A percentile compares a stretch with the other conserved stretches of the same genome.
These are phyloP conservation scores for Ceratocystis cacaofunesta DNA, from an alignment of 2,329 filamentous ascomycete genomes.

Conservation along the genomic window DNA sequence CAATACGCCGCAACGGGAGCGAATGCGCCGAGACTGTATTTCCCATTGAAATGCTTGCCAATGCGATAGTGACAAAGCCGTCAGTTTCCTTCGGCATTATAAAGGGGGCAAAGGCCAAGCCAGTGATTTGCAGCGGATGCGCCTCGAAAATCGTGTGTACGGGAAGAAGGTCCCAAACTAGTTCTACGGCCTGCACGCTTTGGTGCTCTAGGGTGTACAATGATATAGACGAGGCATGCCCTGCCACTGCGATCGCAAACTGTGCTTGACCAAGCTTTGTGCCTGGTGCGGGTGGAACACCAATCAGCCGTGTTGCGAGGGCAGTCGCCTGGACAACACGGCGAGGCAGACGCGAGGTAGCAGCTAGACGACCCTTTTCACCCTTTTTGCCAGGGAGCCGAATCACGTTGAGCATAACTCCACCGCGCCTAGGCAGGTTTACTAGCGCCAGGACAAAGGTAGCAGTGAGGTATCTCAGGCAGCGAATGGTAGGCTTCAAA, in stretches of 20 bases:
- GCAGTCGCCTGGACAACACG: slow-evolving; percentile 54
- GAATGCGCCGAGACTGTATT: slow-evolving; percentile 69
- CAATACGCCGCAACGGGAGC: slow-evolving; percentile 46
- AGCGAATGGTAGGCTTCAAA: slow-evolving; percentile 38
- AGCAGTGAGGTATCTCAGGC: slow-evolving; percentile 43
- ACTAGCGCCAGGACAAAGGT: slow-evolving; percentile 42
- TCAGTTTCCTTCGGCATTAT: slow-evolving; percentile 32
- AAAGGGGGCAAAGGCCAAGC: slow-evolving; percentile 41
- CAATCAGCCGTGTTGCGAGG: slow-evolving; percentile 60
- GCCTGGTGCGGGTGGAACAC: slow-evolving; percentile 24
- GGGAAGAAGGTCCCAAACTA: slow-evolving; percentile 38
- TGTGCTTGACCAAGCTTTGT: slow-evolving; percentile 48
- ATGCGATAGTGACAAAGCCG: slow-evolving; percentile 35
- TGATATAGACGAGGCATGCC: slow-evolving; percentile 63
- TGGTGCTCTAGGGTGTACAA: slow-evolving; percentile 64
- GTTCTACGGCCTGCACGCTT: slow-evolving; percentile 30
- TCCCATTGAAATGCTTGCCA: slow-evolving; percentile 68
- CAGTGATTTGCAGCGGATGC: slow-evolving; percentile 44
- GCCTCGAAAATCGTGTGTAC: slow-evolving; percentile 39
- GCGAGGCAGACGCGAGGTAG: slow-evolving; percentile 19
- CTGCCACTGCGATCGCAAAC: slow-evolving; percentile 65
- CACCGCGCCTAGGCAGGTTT: slow-evolving; percentile 44
- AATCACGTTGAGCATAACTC: slow-evolving; percentile 41
- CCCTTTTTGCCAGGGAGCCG: slow-evolving; percentile 30
- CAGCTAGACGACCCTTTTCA: slow-evolving; percentile 17